Conservation (phyloP, 768 basidiomycete species). For the Leccinum disarticulatum region DNA sequence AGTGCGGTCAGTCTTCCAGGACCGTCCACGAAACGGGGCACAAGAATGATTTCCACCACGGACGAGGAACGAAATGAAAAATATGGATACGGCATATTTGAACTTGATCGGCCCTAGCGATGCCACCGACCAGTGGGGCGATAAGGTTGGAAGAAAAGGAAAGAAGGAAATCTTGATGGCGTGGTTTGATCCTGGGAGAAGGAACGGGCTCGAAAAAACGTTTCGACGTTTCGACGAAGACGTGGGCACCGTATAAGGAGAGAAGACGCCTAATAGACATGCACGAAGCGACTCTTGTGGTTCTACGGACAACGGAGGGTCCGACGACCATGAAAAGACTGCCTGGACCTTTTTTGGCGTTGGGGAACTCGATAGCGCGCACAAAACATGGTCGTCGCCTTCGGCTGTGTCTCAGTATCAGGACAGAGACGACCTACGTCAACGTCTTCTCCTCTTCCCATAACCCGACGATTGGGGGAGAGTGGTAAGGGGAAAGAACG, state of each 20-base stretch:
- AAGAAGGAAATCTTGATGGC: constrained; percentile 46
- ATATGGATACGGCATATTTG: constrained; percentile 56
- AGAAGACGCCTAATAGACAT: neutral
- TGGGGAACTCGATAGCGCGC: constrained; percentile 25
- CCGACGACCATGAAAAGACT: constrained; percentile 51
- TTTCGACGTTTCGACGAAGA: constrained; percentile 19
- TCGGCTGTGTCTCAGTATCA: constrained; percentile 10
- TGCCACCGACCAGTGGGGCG: constrained; percentile 56
- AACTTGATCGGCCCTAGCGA: constrained; percentile 61
- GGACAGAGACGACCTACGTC: constrained; percentile 5
- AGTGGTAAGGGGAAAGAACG: constrained; percentile 6
- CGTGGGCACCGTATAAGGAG: constrained; percentile 5
- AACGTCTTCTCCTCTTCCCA: constrained; percentile 20
- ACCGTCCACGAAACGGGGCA: constrained; percentile 14
- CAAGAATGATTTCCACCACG: neutral
- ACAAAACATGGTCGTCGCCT: constrained; percentile 19
- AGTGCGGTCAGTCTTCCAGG: constrained; percentile 21
- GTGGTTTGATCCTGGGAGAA: constrained; percentile 39
- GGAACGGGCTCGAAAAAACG: constrained; percentile 37
- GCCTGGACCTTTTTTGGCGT: constrained; percentile 52
- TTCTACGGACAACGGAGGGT: constrained; percentile 41
- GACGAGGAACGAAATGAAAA: constrained; percentile 29
- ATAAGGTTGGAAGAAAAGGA: constrained; percentile 41
- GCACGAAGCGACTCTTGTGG: constrained; percentile 42
- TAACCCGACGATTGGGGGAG: neutral